Percentiles rank a stretch among this genome's conserved stretches.
These are phyloP conservation scores for Claviceps cyperi DNA, from an alignment of 2,329 filamentous ascomycete genomes.

Conservation along the genomic window DNA sequence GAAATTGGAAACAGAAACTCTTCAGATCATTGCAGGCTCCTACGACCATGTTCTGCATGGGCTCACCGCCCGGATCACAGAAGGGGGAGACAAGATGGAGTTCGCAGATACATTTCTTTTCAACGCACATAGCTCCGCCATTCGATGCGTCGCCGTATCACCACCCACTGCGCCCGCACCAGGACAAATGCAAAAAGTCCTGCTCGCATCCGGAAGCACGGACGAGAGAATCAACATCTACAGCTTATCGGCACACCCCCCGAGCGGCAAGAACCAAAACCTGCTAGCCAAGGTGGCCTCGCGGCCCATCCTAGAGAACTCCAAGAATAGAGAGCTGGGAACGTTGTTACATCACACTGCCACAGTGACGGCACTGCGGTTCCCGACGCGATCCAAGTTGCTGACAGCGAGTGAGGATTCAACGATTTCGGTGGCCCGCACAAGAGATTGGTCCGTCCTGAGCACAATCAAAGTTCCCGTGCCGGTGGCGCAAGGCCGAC, in stretches of 20 bases:
- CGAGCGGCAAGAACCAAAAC: constrained; percentile 39
- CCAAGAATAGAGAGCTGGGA: constrained; percentile 76
- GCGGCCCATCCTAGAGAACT: constrained; percentile 67
- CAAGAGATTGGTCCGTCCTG: constrained; percentile 77
- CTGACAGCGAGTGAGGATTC: constrained; percentile 83
- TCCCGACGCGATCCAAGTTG: constrained; percentile 76
- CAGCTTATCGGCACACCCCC: constrained; percentile 61
- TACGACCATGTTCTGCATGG: constrained; percentile 92
- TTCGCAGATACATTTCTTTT: constrained; percentile 94
- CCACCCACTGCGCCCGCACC: constrained; percentile 48
- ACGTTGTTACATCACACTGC: constrained; percentile 75
- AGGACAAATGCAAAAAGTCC: constrained; percentile 62
- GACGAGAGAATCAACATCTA: constrained; percentile 95
- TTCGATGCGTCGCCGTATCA: constrained; percentile 79
- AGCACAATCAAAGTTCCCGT: constrained; percentile 81
- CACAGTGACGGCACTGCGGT: constrained; percentile 63
- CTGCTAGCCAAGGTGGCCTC: constrained; percentile 53
- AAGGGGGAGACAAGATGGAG: constrained; percentile 27
- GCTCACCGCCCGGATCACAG: constrained; percentile 55
- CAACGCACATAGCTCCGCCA: constrained; percentile 79
- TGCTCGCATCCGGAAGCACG: constrained; percentile 80
- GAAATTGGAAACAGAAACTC: constrained; percentile 29
- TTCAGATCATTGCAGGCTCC: constrained; percentile 84
- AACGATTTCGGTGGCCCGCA: constrained; percentile 74
- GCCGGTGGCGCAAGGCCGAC: constrained; percentile 64